Evolutionary conservation across 2,329 filamentous ascomycete genomes (phyloP).

Genomic region (Ophiocordyceps sinensis): DNA sequence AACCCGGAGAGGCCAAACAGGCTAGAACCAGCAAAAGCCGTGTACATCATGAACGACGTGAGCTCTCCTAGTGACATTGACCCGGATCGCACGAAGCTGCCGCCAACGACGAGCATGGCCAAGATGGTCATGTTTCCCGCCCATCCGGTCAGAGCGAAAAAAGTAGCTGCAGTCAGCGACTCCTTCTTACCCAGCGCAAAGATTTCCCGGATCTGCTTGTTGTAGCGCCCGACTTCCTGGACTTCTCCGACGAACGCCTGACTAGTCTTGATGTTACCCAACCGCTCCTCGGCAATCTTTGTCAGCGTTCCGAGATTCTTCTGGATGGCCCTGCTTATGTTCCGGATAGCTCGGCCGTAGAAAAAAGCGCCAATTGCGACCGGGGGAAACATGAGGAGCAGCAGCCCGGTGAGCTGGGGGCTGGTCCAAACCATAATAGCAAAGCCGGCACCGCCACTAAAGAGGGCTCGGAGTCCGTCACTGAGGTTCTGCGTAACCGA

Average conservation of each 20-base stretch:
- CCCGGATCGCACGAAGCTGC: conserved; percentile 76
- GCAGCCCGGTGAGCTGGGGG: conserved; percentile 73
- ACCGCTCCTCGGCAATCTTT: conserved; percentile 94
- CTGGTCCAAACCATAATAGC: conserved; percentile 93
- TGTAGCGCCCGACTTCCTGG: conserved; percentile 82
- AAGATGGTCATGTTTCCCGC: conserved; percentile 95
- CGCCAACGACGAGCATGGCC: conserved; percentile 77
- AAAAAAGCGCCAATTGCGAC: conserved; percentile 83
- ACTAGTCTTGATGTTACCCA: conserved; percentile 91
- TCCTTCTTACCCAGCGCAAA: conserved; percentile 80
- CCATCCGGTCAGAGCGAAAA: conserved; percentile 77
- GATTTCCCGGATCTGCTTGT: conserved; percentile 80
- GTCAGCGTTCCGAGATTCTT: conserved; percentile 84
- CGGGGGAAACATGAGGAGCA: conserved; percentile 78
- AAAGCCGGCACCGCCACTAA: conserved; percentile 82
- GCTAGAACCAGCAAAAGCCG: conserved; percentile 70
- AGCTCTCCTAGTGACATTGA: conserved; percentile 82
- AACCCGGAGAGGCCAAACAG: conserved; percentile 91
- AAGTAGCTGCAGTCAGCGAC: conserved; percentile 76
- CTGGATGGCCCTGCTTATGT: conserved; percentile 82
- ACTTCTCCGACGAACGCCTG: conserved; percentile 93
- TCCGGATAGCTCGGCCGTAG: conserved; percentile 79
- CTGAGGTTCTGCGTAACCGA: conserved; percentile 97
- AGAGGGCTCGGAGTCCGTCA: conserved; percentile 80
- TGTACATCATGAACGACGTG: conserved; percentile 97